Percentiles rank a stretch among this genome's conserved stretches.
Evolutionary conservation across 2,329 filamentous ascomycete genomes (phyloP).

Genomic region (Tolypocladium endophyticum): DNA sequence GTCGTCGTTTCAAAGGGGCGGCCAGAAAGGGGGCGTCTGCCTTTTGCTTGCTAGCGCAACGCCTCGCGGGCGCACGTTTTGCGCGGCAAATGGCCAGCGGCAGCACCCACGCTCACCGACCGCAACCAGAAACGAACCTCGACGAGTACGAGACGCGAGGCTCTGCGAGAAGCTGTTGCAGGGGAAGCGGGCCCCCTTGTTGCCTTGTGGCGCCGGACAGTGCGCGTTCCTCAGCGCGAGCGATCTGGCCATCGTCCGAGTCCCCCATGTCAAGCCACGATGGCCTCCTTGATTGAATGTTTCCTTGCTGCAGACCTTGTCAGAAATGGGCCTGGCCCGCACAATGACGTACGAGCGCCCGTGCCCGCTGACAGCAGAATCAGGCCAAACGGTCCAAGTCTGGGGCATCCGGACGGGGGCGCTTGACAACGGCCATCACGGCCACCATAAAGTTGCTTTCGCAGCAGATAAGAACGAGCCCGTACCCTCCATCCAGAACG

Average conservation of each 20-base stretch:
- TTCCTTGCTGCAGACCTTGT: background rate
- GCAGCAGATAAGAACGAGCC: background rate
- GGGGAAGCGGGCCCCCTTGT: background rate
- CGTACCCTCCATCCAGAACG: too few species aligned
- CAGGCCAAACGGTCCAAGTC: background rate
- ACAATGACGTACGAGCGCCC: background rate
- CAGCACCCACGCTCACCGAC: background rate
- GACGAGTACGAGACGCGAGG: background rate
- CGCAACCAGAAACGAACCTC: background rate
- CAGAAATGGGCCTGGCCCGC: background rate
- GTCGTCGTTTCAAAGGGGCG: background rate
- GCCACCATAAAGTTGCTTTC: background rate
- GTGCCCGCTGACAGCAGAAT: background rate
- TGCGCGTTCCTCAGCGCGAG: background rate
- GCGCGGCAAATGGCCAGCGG: background rate
- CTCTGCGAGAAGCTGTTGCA: background rate
- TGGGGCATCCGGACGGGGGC: background rate
- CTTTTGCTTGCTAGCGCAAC: background rate
- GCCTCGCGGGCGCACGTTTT: background rate
- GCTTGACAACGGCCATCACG: background rate
- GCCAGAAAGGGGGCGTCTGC: background rate
- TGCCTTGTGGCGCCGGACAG: background rate
- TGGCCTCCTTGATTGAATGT: background rate
- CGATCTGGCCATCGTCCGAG: background rate
- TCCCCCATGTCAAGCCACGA: background rate